phyloP scores from a whole-genome alignment of 2,329 filamentous ascomycete species.

The Penicillium sp. region DNA sequence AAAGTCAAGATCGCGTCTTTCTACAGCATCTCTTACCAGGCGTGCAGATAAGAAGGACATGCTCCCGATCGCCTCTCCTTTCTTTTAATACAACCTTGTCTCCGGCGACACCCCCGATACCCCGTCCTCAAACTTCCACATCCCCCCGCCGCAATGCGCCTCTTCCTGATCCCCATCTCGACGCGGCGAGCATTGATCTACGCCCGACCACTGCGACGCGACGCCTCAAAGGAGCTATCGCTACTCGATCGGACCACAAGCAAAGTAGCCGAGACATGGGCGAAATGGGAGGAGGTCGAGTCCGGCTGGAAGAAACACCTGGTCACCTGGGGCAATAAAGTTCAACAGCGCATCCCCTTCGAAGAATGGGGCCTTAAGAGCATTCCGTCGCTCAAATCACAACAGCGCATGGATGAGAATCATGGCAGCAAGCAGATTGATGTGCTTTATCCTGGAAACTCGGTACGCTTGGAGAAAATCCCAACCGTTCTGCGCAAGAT shows the following conservation, averaged over 20 bases:
- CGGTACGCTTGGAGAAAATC: constrained; percentile 70
- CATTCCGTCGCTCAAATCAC: constrained; percentile 78
- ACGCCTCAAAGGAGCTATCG: constrained; percentile 61
- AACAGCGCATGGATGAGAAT: constrained; percentile 67
- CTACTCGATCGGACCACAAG: constrained; percentile 71
- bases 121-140: constrained; percentile 3
- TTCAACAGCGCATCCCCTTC: constrained; percentile 86
- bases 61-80: not conserved
- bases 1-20: not conserved
- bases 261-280: constrained; percentile 79
- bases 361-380: constrained; percentile 99
- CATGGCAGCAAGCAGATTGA: constrained; percentile 71
- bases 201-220: constrained; percentile 74
- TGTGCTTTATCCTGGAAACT: constrained; percentile 71
- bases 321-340: constrained; percentile 83
- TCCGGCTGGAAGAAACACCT: constrained; percentile 87
- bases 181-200: constrained; percentile 90
- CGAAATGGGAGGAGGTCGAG: constrained; percentile 83
- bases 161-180: constrained; percentile 92
- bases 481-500: constrained; percentile 70
- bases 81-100: constrained; percentile 7
- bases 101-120: constrained; percentile 17
- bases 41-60: constrained; percentile 4
- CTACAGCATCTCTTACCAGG: no score
- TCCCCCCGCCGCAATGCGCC: constrained; percentile 69